A percentile compares a stretch with the other conserved stretches of the same genome.
These are phyloP conservation scores for Pseudogymnoascus pannorum DNA, from an alignment of 2,329 filamentous ascomycete genomes.

Conservation along the genomic window DNA sequence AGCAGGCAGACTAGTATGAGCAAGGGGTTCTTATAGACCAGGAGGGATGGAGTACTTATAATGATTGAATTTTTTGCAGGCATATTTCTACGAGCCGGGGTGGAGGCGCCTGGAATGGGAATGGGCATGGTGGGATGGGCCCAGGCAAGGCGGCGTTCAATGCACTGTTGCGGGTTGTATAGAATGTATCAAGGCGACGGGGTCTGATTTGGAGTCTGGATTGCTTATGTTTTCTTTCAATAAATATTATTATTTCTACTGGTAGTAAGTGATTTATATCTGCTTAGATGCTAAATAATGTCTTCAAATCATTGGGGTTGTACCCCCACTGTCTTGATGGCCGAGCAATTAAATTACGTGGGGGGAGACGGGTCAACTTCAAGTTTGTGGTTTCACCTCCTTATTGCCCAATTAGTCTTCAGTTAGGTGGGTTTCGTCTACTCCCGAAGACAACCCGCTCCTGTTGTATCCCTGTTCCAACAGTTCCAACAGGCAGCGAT, in stretches of 20 bases:
- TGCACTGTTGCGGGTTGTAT: not conserved
- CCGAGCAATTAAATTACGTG: not conserved
- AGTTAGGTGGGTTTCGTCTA: not conserved
- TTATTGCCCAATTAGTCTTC: not conserved
- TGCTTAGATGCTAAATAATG: not conserved
- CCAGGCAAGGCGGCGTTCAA: not conserved
- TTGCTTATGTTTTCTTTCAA: not conserved
- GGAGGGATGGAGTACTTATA: not conserved
- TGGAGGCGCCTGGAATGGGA: not conserved
- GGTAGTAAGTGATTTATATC: not conserved
- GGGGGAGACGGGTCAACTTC: not conserved
- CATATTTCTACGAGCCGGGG: not conserved
- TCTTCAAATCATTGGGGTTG: not conserved
- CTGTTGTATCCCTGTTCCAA: not conserved
- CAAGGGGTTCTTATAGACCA: slow-evolving; percentile 62
- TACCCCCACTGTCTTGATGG: not conserved
- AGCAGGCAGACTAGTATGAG: slow-evolving; percentile 60
- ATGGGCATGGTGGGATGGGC: not conserved
- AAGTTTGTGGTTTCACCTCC: not conserved
- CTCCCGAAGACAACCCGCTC: not conserved
- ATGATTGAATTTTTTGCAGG: slow-evolving; percentile 5
- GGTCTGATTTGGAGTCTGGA: slow-evolving; percentile 3
- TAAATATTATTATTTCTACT: not conserved
- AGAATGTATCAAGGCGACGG: not conserved
- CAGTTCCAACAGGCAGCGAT: not conserved